phyloP scores from a whole-genome alignment of 2,329 filamentous ascomycete species.

The Bipolaris sorokiniana region DNA sequence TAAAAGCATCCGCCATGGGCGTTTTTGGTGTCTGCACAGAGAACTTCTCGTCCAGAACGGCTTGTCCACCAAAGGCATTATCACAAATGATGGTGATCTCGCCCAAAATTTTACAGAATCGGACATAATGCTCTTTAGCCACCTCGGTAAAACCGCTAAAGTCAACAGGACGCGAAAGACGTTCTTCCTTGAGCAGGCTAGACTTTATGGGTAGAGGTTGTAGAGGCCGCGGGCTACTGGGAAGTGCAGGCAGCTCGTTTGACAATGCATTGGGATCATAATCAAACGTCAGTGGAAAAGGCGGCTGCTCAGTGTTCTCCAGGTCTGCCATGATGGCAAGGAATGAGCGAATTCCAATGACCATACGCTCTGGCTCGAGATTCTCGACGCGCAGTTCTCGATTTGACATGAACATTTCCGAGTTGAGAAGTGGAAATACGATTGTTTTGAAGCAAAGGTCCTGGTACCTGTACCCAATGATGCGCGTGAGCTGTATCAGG shows the following conservation, averaged over 20 bases:
- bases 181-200: constrained; percentile 62
- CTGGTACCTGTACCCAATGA: constrained; percentile 91
- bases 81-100: constrained; percentile 97
- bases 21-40: constrained; percentile 87
- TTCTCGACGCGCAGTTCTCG: constrained; percentile 88
- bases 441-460: constrained; percentile 92
- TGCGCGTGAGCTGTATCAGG: constrained; percentile 88
- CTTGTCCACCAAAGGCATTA: constrained; percentile 95
- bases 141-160: constrained; percentile 71
- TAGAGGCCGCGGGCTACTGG: constrained; percentile 42
- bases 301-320: constrained; percentile 82
- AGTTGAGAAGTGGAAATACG: constrained; percentile 94
- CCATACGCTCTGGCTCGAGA: constrained; percentile 93
- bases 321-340: constrained; percentile 91
- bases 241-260: constrained; percentile 40
- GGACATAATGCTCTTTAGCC: constrained; percentile 82
- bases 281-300: constrained; percentile 75
- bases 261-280: constrained; percentile 54
- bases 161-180: constrained; percentile 68
- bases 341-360: constrained; percentile 95
- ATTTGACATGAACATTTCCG: constrained; percentile 78
- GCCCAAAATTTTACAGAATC: constrained; percentile 92
- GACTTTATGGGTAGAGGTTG: constrained; percentile 46
- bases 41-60: constrained; percentile 94
- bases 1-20: constrained; percentile 92